These are phyloP conservation scores for Eucalyptus virginea DNA, from an alignment of 345 rosid species.

Conservation along the genomic window DNA sequence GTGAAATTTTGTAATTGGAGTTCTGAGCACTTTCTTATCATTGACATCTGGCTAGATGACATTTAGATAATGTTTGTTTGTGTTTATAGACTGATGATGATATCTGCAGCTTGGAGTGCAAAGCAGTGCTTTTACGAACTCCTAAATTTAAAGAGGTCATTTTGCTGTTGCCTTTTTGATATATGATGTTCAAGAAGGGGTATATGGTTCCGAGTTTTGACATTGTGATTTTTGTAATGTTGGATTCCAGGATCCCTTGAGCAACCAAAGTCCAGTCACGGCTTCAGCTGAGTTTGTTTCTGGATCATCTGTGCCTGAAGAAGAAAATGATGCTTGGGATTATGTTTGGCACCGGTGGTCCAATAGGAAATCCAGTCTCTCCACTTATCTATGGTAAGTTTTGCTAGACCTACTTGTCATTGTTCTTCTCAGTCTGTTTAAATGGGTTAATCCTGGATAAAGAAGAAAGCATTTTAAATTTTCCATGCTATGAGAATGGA, in stretches of 20 bases:
- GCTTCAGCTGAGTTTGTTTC: conserved; percentile 4
- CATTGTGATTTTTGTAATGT: neutral
- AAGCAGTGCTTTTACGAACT: conserved; percentile 36
- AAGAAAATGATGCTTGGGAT: conserved; percentile 44
- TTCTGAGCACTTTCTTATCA: neutral
- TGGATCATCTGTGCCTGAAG: conserved; percentile 6
- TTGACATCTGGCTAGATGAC: neutral
- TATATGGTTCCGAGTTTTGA: neutral
- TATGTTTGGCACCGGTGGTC: conserved; percentile 33
- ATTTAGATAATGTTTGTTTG: neutral
- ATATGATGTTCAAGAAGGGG: neutral
- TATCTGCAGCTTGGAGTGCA: conserved; percentile 68
- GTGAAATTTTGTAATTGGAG: conserved; percentile 3
- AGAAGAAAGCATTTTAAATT: neutral
- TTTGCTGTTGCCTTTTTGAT: neutral
- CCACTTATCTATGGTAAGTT: conserved; percentile 42
- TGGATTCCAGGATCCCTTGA: conserved; percentile 12
- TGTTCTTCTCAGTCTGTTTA: neutral
- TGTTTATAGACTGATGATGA: conserved; percentile 53
- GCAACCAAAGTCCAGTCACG: neutral
- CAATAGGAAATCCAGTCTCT: conserved; percentile 38
- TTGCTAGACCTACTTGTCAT: neutral
- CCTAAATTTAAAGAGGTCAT: conserved; percentile 26
- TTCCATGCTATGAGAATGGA: neutral
- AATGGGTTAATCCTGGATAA: neutral